A percentile compares a stretch with the other conserved stretches of the same genome.
Evolutionary conservation across 2,329 filamentous ascomycete genomes (phyloP).

Genomic region (Verticillium zaregamsianum): DNA sequence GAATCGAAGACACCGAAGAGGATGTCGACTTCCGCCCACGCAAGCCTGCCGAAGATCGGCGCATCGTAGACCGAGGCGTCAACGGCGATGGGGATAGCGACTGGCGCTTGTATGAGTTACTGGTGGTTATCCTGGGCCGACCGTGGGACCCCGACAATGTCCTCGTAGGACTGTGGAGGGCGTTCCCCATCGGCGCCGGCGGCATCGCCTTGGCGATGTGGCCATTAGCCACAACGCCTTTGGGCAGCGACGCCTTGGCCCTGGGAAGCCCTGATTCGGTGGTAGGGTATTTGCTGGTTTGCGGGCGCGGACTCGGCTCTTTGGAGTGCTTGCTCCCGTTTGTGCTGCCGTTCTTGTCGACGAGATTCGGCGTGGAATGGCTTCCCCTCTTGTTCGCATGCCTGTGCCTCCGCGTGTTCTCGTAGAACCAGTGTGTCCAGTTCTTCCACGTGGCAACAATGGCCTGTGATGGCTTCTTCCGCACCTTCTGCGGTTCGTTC

Average conservation of each 20-base stretch:
- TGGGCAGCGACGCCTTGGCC: constrained; percentile 42
- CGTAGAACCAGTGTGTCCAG: constrained; percentile 60
- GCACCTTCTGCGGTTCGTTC: constrained; percentile 38
- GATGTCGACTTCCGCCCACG: constrained; percentile 93
- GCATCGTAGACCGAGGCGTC: constrained; percentile 81
- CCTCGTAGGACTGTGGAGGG: constrained; percentile 21
- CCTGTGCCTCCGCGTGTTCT: constrained; percentile 50
- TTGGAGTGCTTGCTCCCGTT: constrained; percentile 39
- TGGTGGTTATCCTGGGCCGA: constrained; percentile 30
- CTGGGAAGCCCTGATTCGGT: constrained; percentile 28
- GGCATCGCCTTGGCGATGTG: constrained; percentile 27
- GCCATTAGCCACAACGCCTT: constrained; percentile 48
- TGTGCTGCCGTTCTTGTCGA: constrained; percentile 41
- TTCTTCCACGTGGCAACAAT: constrained; percentile 60
- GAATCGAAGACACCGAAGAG: constrained; percentile 87
- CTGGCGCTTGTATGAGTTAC: constrained; percentile 60
- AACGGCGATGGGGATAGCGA: constrained; percentile 83
- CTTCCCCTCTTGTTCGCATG: constrained; percentile 46
- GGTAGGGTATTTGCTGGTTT: constrained; percentile 53
- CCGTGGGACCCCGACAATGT: constrained; percentile 16
- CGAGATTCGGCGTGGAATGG: constrained; percentile 56
- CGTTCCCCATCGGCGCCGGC: neutral
- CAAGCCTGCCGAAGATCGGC: constrained; percentile 77
- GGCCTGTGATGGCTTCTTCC: constrained; percentile 54
- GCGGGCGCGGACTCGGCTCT: constrained; percentile 53